Evolutionary conservation across 169 alveolate species (phyloP), one percentile per base, ranked within the genome.

Genomic region (Plasmodium reichenowi): DNA sequence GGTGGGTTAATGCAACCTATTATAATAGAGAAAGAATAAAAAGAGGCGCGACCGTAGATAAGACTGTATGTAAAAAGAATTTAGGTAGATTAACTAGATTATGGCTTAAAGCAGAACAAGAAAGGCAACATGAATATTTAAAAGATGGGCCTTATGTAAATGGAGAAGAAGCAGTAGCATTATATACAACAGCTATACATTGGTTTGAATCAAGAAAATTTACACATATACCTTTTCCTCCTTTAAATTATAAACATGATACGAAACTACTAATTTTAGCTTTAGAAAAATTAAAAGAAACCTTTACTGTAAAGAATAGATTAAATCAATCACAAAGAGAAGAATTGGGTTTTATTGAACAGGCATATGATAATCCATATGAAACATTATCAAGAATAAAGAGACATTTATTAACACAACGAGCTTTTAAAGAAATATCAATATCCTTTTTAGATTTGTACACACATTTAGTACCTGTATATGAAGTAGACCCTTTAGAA

Each of bases 11-110:
- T 93, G 99, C 99, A 15, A 99, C 99, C 7, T 98, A 99, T 95
- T 98, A 98, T 94, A 99, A 98, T 92, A 96, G 99, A 73, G 99
- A 99, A 94, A 96, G 99, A 67, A 99, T 99, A 58, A 97, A 99
- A 87, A 95, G 99, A 76, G 99, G 99, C 3, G 99, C 99, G 8
- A 99, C 99, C 0, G 99, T 99, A 0, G 99, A 98, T 96, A 99
- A 99, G 95, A 98, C 99, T 17, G 99, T 99, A 2, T 98, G 99
- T 89, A 98, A 98, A 88, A 99, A 99, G 96, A 99, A 98, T 95
- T 92, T 99, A 62, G 99, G 99, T 43, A 95, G 99, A 68, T 90
- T 99, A 67, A 99, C 99, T n/a, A 95, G 99, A 64, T 94, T 99
- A 56, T 98, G 99, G 98, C 95, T 99, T 63, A 99, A 99, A 93